Percentiles rank a stretch among this genome's conserved stretches.
Conservation (phyloP, 345 rosid genomes). For the Atalantia buxifolia region DNA sequence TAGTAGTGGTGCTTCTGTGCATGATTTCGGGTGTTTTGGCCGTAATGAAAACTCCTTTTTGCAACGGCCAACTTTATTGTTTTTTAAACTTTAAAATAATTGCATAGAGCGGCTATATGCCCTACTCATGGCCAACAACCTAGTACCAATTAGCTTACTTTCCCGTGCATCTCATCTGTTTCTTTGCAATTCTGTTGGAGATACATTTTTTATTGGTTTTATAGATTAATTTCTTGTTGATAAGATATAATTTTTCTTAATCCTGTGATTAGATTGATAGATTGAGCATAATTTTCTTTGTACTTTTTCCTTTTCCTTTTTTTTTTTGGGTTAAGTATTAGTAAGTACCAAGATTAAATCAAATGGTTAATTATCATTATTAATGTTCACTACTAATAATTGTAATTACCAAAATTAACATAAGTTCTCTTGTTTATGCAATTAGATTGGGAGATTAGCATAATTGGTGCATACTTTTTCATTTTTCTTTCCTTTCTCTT, state of each 20-base stretch:
- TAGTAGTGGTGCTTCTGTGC: neutral
- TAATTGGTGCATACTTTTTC: too few species aligned
- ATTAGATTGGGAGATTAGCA: neutral
- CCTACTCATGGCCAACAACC: slow-evolving; percentile 49
- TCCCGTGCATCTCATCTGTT: neutral
- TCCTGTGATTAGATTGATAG: neutral
- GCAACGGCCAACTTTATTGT: neutral
- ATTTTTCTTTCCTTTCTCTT: neutral
- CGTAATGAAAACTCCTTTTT: neutral
- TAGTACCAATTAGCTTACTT: slow-evolving; percentile 39
- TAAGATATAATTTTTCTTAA: neutral
- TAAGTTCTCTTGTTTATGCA: too few species aligned
- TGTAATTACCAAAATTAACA: too few species aligned
- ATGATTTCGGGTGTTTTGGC: neutral
- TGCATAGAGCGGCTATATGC: slow-evolving; percentile 19
- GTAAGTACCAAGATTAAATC: neutral
- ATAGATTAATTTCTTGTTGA: too few species aligned
- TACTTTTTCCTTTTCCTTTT: neutral
- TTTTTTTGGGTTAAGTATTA: neutral
- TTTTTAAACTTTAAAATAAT: slow-evolving; percentile 9
- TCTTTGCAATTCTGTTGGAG: neutral
- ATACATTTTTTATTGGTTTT: neutral
- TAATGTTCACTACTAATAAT: neutral
- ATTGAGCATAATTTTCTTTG: neutral
- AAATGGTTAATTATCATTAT: neutral